Evolutionary conservation across 768 basidiomycete genomes (phyloP).

Genomic region (Saitozyma podzolica): DNA sequence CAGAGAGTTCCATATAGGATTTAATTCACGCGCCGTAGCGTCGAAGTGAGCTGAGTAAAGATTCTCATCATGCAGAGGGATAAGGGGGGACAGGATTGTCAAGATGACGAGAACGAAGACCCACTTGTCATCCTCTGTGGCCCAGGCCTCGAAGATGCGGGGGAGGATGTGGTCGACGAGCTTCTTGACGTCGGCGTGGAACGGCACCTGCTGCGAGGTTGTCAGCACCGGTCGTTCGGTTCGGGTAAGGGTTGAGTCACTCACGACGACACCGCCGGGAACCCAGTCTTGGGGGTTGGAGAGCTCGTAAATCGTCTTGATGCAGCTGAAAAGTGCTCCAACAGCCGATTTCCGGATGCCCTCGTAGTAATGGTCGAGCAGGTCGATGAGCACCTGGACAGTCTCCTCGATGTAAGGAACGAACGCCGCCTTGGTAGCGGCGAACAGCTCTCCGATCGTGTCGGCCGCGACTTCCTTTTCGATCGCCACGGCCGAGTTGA

Average conservation of each 20-base stretch:
- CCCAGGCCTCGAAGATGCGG: slow-evolving; percentile 81
- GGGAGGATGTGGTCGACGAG: slow-evolving; percentile 73
- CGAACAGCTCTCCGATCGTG: slow-evolving; percentile 87
- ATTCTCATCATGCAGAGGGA: slow-evolving; percentile 57
- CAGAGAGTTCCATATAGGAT: slow-evolving; percentile 49
- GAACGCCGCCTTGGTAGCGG: slow-evolving; percentile 77
- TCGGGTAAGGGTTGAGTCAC: slow-evolving; percentile 39
- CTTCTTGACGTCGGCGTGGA: slow-evolving; percentile 69
- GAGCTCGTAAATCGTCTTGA: slow-evolving; percentile 88
- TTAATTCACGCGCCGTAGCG: slow-evolving; percentile 62
- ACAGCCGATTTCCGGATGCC: slow-evolving; percentile 93
- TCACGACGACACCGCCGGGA: slow-evolving; percentile 67
- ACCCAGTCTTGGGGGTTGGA: slow-evolving; percentile 79
- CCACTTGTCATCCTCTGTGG: slow-evolving; percentile 95
- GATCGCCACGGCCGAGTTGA: slow-evolving; percentile 93
- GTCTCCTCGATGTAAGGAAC: slow-evolving; percentile 84
- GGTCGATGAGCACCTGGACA: slow-evolving; percentile 67
- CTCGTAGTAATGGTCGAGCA: slow-evolving; percentile 91
- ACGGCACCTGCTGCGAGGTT: slow-evolving; percentile 27
- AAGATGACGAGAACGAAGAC: slow-evolving; percentile 51
- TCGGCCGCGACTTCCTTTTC: slow-evolving; percentile 99
- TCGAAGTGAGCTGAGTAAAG: slow-evolving; percentile 77
- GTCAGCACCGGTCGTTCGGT: too few species aligned
- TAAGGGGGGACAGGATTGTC: not conserved
- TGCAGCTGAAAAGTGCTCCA: slow-evolving; percentile 80